phyloP scores from a whole-genome alignment of 2,329 filamentous ascomycete genomes.

The Paracoccidioides lutzii region DNA sequence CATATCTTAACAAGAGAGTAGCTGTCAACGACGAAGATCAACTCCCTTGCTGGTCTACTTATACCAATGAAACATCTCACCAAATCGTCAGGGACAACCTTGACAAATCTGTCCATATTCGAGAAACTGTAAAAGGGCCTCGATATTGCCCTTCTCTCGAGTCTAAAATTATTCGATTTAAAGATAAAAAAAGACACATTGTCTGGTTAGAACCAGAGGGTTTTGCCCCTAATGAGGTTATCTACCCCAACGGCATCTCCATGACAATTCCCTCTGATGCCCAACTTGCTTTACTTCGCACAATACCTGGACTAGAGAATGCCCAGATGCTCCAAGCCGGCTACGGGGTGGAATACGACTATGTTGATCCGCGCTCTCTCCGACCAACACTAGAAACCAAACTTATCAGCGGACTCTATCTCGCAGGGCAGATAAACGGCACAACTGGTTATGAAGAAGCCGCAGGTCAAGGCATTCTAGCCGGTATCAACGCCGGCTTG shows the following conservation, averaged over 20 bases:
- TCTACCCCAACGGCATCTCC: slow-evolving; percentile 93
- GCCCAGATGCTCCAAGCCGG: slow-evolving; percentile 87
- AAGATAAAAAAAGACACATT: slow-evolving; percentile 66
- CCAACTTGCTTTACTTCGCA: slow-evolving; percentile 73
- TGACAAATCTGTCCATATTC: slow-evolving; percentile 92
- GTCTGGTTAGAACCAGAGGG: slow-evolving; percentile 97
- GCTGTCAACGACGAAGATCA: slow-evolving; percentile 58
- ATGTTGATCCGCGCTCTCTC: slow-evolving; percentile 83
- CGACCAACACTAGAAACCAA: slow-evolving; percentile 90
- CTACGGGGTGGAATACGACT: slow-evolving; percentile 97
- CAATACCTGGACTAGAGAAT: slow-evolving; percentile 75
- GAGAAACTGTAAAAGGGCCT: slow-evolving; percentile 86
- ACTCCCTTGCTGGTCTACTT: slow-evolving; percentile 71
- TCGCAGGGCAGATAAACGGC: slow-evolving; percentile 95
- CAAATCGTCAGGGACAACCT: slow-evolving; percentile 75
- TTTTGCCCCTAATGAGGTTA: slow-evolving; percentile 65
- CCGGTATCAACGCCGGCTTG: slow-evolving; percentile 89
- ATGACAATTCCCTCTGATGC: slow-evolving; percentile 90
- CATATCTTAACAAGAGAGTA: slow-evolving; percentile 70
- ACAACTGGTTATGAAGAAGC: slow-evolving; percentile 98
- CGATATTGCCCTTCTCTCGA: slow-evolving; percentile 93
- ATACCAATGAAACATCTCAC: slow-evolving; percentile 74
- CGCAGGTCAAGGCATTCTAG: slow-evolving; percentile 80
- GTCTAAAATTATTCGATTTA: slow-evolving; percentile 82
- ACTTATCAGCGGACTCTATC: slow-evolving; percentile 70